These are phyloP conservation scores for Arthrobotrys sinensis DNA, from an alignment of 2,329 filamentous ascomycete genomes.

Conservation along the genomic window DNA sequence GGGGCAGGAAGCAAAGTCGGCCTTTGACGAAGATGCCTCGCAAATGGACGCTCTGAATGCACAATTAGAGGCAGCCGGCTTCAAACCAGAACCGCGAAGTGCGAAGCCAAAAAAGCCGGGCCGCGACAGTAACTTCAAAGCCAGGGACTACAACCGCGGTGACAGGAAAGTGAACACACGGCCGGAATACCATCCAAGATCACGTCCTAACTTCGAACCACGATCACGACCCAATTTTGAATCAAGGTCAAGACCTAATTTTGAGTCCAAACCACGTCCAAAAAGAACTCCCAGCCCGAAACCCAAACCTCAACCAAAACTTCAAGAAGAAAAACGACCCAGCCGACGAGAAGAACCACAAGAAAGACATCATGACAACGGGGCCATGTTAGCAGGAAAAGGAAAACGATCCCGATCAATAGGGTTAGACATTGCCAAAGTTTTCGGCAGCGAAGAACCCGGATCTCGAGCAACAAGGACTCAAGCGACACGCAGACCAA, in stretches of 20 bases:
- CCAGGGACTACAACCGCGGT: background rate
- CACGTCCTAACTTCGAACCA: background rate
- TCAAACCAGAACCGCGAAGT: background rate
- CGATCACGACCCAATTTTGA: background rate
- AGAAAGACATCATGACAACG: background rate
- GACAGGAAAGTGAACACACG: background rate
- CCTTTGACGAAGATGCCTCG: background rate
- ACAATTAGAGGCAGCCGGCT: conserved; percentile 5
- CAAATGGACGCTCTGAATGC: conserved; percentile 12
- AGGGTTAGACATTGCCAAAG: conserved; percentile 9
- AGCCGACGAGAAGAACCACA: too few relatives aligned
- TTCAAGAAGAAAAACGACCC: background rate
- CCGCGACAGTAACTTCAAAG: background rate
- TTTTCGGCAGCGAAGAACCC: conserved; percentile 2
- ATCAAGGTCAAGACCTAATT: background rate
- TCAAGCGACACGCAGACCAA: background rate
- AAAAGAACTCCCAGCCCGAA: background rate
- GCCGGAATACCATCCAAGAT: background rate
- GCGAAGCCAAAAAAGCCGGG: background rate
- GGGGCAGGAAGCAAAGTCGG: background rate
- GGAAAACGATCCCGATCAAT: background rate
- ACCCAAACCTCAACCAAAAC: too few relatives aligned
- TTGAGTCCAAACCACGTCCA: conserved; percentile 5
- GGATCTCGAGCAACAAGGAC: background rate
- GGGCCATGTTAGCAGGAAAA: conserved; percentile 7